A percentile compares a stretch with the other conserved stretches of the same genome.
Evolutionary conservation across 306 rosid species (phyloP).

Genomic region (Sphenostylis stenocarpa): DNA sequence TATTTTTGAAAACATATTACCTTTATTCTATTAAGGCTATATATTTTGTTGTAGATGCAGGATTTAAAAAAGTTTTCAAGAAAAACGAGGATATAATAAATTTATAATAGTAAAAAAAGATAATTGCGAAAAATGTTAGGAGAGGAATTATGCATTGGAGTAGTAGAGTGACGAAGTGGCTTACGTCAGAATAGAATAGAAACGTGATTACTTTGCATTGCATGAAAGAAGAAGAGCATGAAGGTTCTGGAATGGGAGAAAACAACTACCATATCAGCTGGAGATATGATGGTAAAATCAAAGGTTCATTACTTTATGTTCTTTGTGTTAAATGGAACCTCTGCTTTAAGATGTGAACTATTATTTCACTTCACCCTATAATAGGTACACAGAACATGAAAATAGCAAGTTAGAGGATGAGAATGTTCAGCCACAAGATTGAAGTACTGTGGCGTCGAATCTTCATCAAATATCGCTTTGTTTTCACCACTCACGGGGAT

Average conservation of each 20-base stretch:
- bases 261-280: background rate
- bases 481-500: too few species aligned
- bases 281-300: background rate
- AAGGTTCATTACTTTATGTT: too few species aligned
- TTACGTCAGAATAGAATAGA: background rate
- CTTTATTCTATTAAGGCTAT: too few species aligned
- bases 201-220: constrained; percentile 8
- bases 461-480: too few species aligned
- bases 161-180: background rate
- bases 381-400: constrained; percentile 29
- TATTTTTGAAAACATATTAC: too few species aligned
- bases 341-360: constrained; percentile 21
- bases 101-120: background rate
- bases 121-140: background rate
- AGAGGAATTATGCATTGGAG: too few species aligned
- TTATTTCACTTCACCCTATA: constrained; percentile 15
- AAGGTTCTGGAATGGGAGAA: background rate
- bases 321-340: background rate
- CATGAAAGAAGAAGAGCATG: constrained; percentile 29
- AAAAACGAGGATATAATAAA: background rate
- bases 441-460: too few species aligned
- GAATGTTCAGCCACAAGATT: constrained; percentile 32
- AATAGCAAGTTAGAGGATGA: constrained; percentile 17
- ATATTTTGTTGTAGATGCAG: too few species aligned
- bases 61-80: too few species aligned